phyloP scores from a whole-genome alignment of 805 yeast genomes.

The Ogataea thermomethanolica region DNA sequence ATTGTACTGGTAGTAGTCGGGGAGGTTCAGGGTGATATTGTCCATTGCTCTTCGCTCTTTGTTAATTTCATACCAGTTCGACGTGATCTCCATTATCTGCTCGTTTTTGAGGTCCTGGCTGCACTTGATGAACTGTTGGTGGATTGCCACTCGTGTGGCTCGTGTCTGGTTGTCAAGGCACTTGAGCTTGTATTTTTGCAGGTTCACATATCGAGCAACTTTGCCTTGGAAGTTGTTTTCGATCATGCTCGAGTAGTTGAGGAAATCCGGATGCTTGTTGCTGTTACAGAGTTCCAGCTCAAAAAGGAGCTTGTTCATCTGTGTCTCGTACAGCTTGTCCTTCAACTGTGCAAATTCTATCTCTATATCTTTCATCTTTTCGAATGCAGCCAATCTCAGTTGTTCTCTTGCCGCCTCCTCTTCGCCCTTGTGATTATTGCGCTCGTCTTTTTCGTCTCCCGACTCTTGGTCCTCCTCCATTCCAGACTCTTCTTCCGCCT shows the following conservation, averaged over 20 bases:
- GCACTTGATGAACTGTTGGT: constrained; percentile 75
- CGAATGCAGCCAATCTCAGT: constrained; percentile 59
- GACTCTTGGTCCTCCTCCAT: constrained; percentile 27
- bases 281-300: constrained; percentile 83
- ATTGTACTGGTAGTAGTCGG: constrained; percentile 38
- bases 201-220: constrained; percentile 36
- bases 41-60: constrained; percentile 84
- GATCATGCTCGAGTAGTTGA: constrained; percentile 65
- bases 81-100: constrained; percentile 70
- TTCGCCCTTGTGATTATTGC: constrained; percentile 11
- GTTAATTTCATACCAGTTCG: constrained; percentile 88
- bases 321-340: constrained; percentile 82
- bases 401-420: constrained; percentile 34
- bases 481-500: constrained; percentile 24
- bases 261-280: constrained; percentile 89
- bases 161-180: constrained; percentile 79
- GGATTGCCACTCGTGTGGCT: constrained; percentile 74
- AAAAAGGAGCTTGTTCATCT: constrained; percentile 67
- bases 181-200: constrained; percentile 61
- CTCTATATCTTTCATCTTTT: constrained; percentile 76
- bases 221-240: constrained; percentile 72
- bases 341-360: constrained; percentile 80
- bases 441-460: constrained; percentile 1
- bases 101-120: constrained; percentile 62
- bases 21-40: constrained; percentile 51